Evolutionary conservation across 2,329 filamentous ascomycete species (phyloP), one percentile per base, ranked within the genome.

Genomic region (Fusarium mexicanum): DNA sequence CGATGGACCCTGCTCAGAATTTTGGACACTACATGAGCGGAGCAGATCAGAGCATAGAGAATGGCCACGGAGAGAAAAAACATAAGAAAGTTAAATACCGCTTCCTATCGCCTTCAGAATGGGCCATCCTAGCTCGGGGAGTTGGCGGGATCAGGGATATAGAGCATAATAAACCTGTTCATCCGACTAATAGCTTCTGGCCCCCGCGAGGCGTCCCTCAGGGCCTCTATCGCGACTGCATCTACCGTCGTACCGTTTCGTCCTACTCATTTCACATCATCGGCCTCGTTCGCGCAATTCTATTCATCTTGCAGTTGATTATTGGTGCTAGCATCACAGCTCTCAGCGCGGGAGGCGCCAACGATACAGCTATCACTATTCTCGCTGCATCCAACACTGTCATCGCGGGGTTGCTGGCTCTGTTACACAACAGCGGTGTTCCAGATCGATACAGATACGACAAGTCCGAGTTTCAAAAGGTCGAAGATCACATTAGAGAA

Each of bases 351-450:
- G 75, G 85, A 59, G 80, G 84, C 13, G 65, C 75, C 31, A 66
- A 78, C 18, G 63, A 83, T 18, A 84, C 80, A 3, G 78, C 82
- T 22, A 87, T 89, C 63, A 88, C 87, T 6, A 68, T 85, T n/a
- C 83, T 89, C 13, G 87, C 85, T 3, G 86, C 85, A 11, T 74
- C 84, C 65, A 88, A 88, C 76, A 89, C 87, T 1, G 78, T 87
- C 62, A 81, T 85, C 46, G 85, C 87, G 13, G 87, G 87, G 4
- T 75, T 88, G 12, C 81, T 89, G 9, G 87, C 86, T 6, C 80
- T 89, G 22, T 74, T 89, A 65, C 86, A 88, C 78, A 89, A 89
- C 75, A 88, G 86, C 67, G 87, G 87, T 3, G 76, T 89, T 24
- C 87, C 87, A 6, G 86, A 88, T 68, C 80, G 87, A 13, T 88